Evolutionary conservation across 2,329 filamentous ascomycete species (phyloP).

Genomic region (Botryotinia calthae): DNA sequence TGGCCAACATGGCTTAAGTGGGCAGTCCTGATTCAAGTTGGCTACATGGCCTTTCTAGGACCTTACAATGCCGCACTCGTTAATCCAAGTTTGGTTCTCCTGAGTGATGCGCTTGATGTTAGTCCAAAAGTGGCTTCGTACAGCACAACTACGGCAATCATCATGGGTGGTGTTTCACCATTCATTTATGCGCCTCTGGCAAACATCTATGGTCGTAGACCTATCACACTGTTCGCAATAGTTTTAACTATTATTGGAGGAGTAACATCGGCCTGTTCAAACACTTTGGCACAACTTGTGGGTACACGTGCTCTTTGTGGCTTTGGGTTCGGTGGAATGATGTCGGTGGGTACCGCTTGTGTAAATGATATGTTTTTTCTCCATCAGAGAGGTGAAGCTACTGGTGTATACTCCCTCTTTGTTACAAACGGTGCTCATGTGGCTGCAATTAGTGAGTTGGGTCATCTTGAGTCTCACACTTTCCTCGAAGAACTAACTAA

Average conservation of each 20-base stretch:
- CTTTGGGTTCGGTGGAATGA: conserved; percentile 37
- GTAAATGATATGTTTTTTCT: conserved; percentile 38
- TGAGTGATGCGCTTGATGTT: conserved; percentile 30
- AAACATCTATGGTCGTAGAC: conserved; percentile 36
- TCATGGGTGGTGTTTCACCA: conserved; percentile 35
- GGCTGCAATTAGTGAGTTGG: conserved; percentile 32
- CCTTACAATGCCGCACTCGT: conserved; percentile 36
- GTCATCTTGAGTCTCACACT: not conserved
- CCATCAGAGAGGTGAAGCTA: conserved; percentile 36
- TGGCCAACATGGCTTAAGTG: conserved; percentile 39
- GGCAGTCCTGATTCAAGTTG: conserved; percentile 37
- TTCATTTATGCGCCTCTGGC: conserved; percentile 35
- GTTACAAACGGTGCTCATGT: conserved; percentile 37
- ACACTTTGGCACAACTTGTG: conserved; percentile 29
- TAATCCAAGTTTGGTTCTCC: conserved; percentile 36
- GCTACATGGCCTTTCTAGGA: conserved; percentile 37
- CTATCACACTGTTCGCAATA: conserved; percentile 34
- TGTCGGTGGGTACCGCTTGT: conserved; percentile 36
- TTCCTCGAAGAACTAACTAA: not conserved
- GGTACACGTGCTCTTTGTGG: conserved; percentile 34
- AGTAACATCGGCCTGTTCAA: conserved; percentile 30
- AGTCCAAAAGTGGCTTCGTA: conserved; percentile 32
- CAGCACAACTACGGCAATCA: conserved; percentile 36
- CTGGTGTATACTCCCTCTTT: conserved; percentile 36
- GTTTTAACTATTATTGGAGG: conserved; percentile 35